Conservation (phyloP, 805 yeast genomes). For the Schwanniomyces yamadae region DNA sequence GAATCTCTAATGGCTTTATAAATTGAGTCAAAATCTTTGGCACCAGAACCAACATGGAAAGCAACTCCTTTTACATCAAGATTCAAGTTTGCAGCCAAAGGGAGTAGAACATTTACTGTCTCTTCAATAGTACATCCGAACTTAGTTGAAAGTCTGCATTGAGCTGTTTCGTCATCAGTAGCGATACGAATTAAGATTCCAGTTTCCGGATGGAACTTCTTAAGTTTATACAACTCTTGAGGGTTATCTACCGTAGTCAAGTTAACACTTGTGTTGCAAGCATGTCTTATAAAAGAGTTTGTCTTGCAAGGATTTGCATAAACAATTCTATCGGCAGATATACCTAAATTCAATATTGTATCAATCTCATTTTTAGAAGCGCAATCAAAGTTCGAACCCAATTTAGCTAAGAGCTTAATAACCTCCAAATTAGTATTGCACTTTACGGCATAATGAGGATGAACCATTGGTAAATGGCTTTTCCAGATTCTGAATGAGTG, state of each 20-base stretch:
- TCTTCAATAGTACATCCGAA: constrained; percentile 74
- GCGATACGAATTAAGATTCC: constrained; percentile 74
- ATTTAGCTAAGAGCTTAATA: constrained; percentile 50
- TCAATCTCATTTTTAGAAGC: constrained; percentile 87
- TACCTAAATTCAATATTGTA: constrained; percentile 58
- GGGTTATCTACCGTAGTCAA: constrained; percentile 88
- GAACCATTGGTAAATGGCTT: constrained; percentile 62
- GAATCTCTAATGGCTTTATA: constrained; percentile 73
- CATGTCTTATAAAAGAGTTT: constrained; percentile 74
- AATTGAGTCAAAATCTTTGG: constrained; percentile 66
- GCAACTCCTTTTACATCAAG: constrained; percentile 81
- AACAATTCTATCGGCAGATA: constrained; percentile 64
- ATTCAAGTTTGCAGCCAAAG: constrained; percentile 57
- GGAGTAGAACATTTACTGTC: constrained; percentile 53
- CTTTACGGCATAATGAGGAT: constrained; percentile 93
- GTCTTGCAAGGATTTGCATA: constrained; percentile 96
- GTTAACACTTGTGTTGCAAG: constrained; percentile 53
- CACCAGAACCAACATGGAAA: constrained; percentile 96
- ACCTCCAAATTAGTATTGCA: constrained; percentile 77
- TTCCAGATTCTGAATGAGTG: constrained; percentile 67
- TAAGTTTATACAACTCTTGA: constrained; percentile 78
- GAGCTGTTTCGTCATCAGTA: constrained; percentile 87
- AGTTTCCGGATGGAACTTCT: constrained; percentile 65
- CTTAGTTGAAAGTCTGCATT: constrained; percentile 82
- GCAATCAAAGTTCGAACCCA: constrained; percentile 87